Evolutionary conservation across 2,329 filamentous ascomycete species (phyloP).

Genomic region (Penicillium sp.): DNA sequence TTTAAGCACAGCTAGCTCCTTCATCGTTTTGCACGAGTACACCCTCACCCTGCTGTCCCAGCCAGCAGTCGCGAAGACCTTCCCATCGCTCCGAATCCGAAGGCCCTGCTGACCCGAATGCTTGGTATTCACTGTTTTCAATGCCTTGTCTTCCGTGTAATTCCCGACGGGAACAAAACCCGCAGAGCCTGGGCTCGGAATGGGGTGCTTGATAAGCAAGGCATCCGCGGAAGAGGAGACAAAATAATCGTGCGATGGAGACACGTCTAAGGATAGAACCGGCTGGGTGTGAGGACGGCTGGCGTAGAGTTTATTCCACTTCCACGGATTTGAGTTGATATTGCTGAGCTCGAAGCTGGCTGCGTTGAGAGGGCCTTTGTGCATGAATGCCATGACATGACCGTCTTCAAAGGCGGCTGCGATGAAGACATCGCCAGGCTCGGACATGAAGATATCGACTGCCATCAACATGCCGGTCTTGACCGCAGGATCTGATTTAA

Average conservation of each 20-base stretch:
- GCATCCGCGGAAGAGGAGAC: constrained; percentile 83
- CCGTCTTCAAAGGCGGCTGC: constrained; percentile 86
- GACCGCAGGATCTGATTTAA: constrained; percentile 49
- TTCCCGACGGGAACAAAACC: constrained; percentile 12
- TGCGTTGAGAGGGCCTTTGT: constrained; percentile 44
- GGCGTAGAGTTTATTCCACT: constrained; percentile 62
- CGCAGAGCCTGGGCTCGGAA: constrained; percentile 45
- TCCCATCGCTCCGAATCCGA: constrained; percentile 74
- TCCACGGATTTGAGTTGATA: constrained; percentile 33
- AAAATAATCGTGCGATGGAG: constrained; percentile 58
- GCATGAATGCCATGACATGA: constrained; percentile 65
- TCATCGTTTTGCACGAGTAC: constrained; percentile 78
- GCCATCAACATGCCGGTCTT: constrained; percentile 82
- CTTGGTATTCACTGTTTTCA: constrained; percentile 72
- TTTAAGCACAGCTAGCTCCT: constrained; percentile 86
- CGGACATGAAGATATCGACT: constrained; percentile 61
- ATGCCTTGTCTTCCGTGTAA: constrained; percentile 43
- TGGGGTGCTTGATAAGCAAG: constrained; percentile 72
- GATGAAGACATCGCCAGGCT: constrained; percentile 58
- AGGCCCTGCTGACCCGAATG: constrained; percentile 89
- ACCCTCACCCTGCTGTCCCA: constrained; percentile 85
- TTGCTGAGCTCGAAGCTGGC: constrained; percentile 29
- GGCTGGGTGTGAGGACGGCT: constrained; percentile 75
- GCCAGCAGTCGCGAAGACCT: constrained; percentile 84
- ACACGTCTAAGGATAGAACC: constrained; percentile 70